Conservation (phyloP, 2,329 filamentous ascomycete species). For the Trichoderma harzianum region DNA sequence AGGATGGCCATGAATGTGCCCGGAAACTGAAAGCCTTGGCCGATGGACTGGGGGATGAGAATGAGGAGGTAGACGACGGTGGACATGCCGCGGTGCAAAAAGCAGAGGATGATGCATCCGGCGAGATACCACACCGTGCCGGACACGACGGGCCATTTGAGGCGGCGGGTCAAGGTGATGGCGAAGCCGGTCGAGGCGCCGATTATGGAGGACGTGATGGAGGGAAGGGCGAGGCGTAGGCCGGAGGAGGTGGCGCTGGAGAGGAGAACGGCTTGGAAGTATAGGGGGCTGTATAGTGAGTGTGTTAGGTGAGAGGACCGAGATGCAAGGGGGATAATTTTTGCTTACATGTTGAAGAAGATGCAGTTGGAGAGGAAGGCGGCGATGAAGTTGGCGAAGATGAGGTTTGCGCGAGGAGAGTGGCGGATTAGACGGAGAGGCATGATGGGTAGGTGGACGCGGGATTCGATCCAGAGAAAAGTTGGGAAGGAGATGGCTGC, state of each 20-base stretch:
- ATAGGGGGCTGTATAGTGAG: slow-evolving; percentile 58
- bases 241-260: slow-evolving; percentile 68
- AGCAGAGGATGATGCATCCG: slow-evolving; percentile 49
- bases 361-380: slow-evolving; percentile 54
- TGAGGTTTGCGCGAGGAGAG: slow-evolving; percentile 54
- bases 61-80: slow-evolving; percentile 52
- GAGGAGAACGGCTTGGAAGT: slow-evolving; percentile 72
- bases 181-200: slow-evolving; percentile 60
- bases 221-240: slow-evolving; percentile 65
- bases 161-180: slow-evolving; percentile 55
- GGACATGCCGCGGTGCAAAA: slow-evolving; percentile 51
- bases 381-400: slow-evolving; percentile 53
- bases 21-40: slow-evolving; percentile 63
- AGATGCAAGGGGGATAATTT: neutral
- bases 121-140: slow-evolving; percentile 48
- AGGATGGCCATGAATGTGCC: slow-evolving; percentile 62
- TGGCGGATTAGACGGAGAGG: slow-evolving; percentile 51
- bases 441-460: slow-evolving; percentile 55
- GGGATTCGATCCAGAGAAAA: slow-evolving; percentile 52
- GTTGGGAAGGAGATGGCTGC: slow-evolving; percentile 47
- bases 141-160: slow-evolving; percentile 57
- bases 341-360: slow-evolving; percentile 54
- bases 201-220: slow-evolving; percentile 50
- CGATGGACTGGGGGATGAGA: slow-evolving; percentile 54
- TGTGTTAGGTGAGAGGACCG: neutral